Evolutionary conservation across 1,284 basidiomycete genomes (phyloP).

Genomic region (Waitea zeae): DNA sequence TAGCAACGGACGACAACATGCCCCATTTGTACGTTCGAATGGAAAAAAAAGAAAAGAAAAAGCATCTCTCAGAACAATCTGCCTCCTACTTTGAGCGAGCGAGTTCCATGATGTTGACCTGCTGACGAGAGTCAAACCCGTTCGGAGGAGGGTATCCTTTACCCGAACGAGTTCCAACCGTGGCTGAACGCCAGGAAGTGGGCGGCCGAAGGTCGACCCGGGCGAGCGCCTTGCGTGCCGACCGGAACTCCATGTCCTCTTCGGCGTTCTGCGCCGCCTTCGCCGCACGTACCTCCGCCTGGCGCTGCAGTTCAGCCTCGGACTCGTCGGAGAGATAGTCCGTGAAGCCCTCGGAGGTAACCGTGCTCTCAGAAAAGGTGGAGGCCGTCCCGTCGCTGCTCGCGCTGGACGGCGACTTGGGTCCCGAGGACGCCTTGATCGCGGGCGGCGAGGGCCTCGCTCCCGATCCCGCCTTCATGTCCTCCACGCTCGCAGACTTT

Average conservation of each 20-base stretch:
- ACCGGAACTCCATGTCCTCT: constrained; percentile 64
- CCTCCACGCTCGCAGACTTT: constrained; percentile 14
- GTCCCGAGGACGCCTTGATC: constrained; percentile 20
- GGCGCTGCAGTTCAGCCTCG: constrained; percentile 64
- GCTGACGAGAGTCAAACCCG: too few species aligned
- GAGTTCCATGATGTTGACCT: too few species aligned
- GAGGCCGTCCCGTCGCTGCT: constrained; percentile 31
- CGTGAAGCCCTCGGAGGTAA: constrained; percentile 69
- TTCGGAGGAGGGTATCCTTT: too few species aligned
- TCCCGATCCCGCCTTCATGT: constrained; percentile 19
- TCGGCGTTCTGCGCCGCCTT: constrained; percentile 58
- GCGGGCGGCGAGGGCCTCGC: constrained; percentile 20
- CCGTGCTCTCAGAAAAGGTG: constrained; percentile 46
- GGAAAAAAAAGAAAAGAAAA: too few species aligned
- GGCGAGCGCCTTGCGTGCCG: constrained; percentile 57
- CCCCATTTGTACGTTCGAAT: too few species aligned
- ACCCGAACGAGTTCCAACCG: too few species aligned
- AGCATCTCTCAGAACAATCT: too few species aligned
- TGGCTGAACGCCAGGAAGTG: constrained; percentile 59
- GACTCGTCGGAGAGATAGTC: constrained; percentile 75
- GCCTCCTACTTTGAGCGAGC: too few species aligned
- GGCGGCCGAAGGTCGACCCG: constrained; percentile 56
- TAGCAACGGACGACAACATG: too few species aligned
- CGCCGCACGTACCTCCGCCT: constrained; percentile 60
- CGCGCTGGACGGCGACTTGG: constrained; percentile 36